Conservation (phyloP, 768 basidiomycete species). For the Boletales sp. region DNA sequence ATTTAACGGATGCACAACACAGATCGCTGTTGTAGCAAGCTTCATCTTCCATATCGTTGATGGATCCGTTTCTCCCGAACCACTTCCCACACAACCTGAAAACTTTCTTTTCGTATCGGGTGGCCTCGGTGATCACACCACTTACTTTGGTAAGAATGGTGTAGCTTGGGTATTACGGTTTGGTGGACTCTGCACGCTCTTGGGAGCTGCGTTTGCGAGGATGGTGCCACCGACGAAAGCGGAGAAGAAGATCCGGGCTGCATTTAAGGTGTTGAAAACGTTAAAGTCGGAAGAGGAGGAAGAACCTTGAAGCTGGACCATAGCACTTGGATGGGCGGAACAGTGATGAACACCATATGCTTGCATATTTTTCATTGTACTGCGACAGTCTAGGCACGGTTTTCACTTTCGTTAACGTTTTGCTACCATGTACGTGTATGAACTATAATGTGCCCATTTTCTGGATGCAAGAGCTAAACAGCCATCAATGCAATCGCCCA, state of each 20-base stretch:
- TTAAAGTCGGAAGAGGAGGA: slow-evolving; percentile 58
- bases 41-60: slow-evolving; percentile 84
- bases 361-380: slow-evolving; percentile 6
- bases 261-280: slow-evolving; percentile 75
- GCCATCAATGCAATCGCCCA: slow-evolving; percentile 29
- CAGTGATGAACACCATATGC: slow-evolving; percentile 10
- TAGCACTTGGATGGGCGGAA: background rate
- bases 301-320: slow-evolving; percentile 31
- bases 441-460: background rate
- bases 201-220: slow-evolving; percentile 74
- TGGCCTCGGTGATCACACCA: slow-evolving; percentile 42
- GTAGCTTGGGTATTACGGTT: slow-evolving; percentile 94
- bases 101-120: slow-evolving; percentile 21
- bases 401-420: background rate
- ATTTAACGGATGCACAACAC: background rate
- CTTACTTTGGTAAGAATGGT: slow-evolving; percentile 80
- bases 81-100: slow-evolving; percentile 29
- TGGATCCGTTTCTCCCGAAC: slow-evolving; percentile 25
- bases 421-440: background rate
- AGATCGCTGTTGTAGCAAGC: slow-evolving; percentile 87
- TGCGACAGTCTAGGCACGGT: slow-evolving; percentile 3
- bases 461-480: slow-evolving; percentile 9
- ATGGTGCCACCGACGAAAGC: slow-evolving; percentile 87
- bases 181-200: slow-evolving; percentile 81
- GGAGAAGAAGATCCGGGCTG: slow-evolving; percentile 84